Percentiles rank a stretch among this genome's conserved stretches.
phyloP scores from a whole-genome alignment of 257 asterid genomes.

The Lycium ferocissimum region DNA sequence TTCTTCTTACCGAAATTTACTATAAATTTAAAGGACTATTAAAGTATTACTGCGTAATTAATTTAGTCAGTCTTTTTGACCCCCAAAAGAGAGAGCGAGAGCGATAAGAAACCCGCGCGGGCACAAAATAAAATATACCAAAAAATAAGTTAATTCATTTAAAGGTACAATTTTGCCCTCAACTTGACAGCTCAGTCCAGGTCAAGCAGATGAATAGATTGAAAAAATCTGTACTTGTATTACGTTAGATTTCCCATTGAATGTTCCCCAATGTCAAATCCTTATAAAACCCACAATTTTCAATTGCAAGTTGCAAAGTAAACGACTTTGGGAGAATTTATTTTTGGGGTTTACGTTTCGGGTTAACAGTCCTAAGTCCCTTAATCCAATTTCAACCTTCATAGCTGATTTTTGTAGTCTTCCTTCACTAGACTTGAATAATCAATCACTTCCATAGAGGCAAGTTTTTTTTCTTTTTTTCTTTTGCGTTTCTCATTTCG shows the following conservation, averaged over 20 bases:
- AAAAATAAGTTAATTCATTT: background rate
- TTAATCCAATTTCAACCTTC: conserved; percentile 12
- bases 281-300: background rate
- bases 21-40: too few species aligned
- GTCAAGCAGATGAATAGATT: background rate
- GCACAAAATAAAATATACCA: too few species aligned
- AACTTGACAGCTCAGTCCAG: background rate
- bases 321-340: too few species aligned
- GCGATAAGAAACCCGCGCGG: too few species aligned
- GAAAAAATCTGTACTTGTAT: background rate
- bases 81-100: too few species aligned
- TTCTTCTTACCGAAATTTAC: too few species aligned
- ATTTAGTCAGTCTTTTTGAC: too few species aligned
- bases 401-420: conserved; percentile 14
- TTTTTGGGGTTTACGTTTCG: background rate
- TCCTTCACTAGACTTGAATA: background rate
- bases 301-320: conserved; percentile 16
- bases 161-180: conserved; percentile 10
- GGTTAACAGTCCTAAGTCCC: background rate
- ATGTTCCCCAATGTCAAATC: conserved; percentile 11
- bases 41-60: too few species aligned
- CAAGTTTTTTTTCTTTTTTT: background rate
- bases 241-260: background rate
- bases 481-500: background rate
- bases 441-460: background rate